Evolutionary conservation across 176 grass and related monocot genomes (phyloP).

Genomic region (Bonia amplexicaulis): DNA sequence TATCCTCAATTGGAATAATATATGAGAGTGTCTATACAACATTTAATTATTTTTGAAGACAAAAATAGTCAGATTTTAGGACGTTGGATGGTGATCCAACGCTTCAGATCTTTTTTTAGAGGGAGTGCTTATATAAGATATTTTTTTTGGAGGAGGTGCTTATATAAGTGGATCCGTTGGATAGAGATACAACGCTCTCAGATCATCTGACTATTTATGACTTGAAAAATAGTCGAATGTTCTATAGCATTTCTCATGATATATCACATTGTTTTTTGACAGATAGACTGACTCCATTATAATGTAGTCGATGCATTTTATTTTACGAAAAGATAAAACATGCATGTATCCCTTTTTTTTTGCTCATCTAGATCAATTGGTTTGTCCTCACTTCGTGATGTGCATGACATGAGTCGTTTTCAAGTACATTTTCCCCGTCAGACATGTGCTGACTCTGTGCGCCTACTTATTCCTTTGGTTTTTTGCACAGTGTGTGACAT

Average conservation of each 20-base stretch:
- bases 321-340: not conserved
- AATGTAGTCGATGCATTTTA: not conserved
- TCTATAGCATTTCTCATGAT: too few species aligned
- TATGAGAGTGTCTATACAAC: too few species aligned
- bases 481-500: not conserved
- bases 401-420: not conserved
- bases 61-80: too few species aligned
- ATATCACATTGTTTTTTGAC: not conserved
- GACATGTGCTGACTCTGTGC: conserved; percentile 13
- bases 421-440: not conserved
- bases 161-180: too few species aligned
- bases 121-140: too few species aligned
- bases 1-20: not conserved
- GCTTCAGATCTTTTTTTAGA: too few species aligned
- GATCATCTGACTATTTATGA: too few species aligned
- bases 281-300: not conserved
- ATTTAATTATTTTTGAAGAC: too few species aligned
- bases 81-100: too few species aligned
- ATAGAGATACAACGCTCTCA: too few species aligned
- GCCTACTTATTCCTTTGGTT: not conserved
- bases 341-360: not conserved
- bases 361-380: not conserved
- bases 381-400: not conserved
- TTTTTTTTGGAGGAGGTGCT: too few species aligned
- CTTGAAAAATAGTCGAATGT: too few species aligned